Percentiles rank a stretch among this genome's conserved stretches.
phyloP scores from a whole-genome alignment of 176 grass and related monocot genomes.

The Themeda triandra region DNA sequence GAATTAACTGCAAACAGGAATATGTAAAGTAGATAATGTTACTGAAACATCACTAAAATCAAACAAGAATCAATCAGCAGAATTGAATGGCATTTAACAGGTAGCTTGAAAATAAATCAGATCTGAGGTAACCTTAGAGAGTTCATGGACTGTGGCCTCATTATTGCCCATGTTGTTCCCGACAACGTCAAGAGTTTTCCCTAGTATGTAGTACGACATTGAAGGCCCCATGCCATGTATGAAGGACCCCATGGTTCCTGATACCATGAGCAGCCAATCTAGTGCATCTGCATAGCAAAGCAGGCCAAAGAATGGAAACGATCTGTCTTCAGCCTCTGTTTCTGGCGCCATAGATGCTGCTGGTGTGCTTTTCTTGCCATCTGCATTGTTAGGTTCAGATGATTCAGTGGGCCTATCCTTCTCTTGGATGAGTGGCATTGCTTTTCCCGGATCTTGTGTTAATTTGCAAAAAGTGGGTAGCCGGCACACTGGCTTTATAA shows the following conservation, averaged over 20 bases:
- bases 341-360: neutral
- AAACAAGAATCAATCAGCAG: constrained; percentile 9
- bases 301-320: constrained; percentile 40
- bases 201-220: constrained; percentile 49
- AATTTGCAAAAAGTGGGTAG: constrained; percentile 19
- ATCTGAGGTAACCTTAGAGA: constrained; percentile 38
- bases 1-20: constrained; percentile 43
- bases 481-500: neutral
- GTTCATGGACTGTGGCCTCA: constrained; percentile 33
- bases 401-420: neutral
- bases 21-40: constrained; percentile 8
- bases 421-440: constrained; percentile 25
- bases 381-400: neutral
- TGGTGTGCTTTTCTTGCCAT: constrained; percentile 6
- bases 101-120: neutral
- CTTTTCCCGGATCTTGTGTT: constrained; percentile 12
- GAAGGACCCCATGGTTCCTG: constrained; percentile 48
- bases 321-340: neutral
- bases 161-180: constrained; percentile 40
- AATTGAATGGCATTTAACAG: neutral
- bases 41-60: constrained; percentile 15
- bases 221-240: constrained; percentile 55
- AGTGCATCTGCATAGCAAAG: constrained; percentile 46
- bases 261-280: constrained; percentile 56
- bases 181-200: constrained; percentile 39